These are phyloP conservation scores for Kazachstania taianensis DNA, from an alignment of 805 yeast genomes.

Conservation along the genomic window DNA sequence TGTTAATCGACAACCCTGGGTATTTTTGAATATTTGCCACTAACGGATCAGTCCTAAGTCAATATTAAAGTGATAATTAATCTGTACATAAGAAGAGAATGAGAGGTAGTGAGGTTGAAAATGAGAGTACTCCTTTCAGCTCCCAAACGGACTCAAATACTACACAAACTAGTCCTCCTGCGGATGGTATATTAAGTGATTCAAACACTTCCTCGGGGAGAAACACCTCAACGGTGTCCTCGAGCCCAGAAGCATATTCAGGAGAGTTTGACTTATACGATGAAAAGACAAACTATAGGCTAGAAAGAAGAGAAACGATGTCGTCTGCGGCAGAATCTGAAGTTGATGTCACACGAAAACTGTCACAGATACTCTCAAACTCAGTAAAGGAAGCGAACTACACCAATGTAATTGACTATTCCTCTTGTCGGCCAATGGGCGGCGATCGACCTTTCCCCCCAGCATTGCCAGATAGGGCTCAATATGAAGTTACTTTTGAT, in stretches of 20 bases:
- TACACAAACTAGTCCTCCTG: no score
- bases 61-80: no score
- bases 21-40: no score
- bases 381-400: conserved; percentile 3
- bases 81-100: no score
- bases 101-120: no score
- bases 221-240: no score
- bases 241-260: not conserved
- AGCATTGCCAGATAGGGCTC: conserved; percentile 41
- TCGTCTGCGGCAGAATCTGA: conserved; percentile 6
- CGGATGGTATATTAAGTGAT: no score
- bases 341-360: conserved; percentile 4
- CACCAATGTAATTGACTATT: conserved; percentile 6
- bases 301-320: not conserved
- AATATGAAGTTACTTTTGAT: conserved; percentile 60
- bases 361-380: conserved; percentile 6
- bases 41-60: no score
- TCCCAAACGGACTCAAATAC: no score
- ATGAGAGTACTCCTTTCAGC: no score
- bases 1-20: no score
- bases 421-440: conserved; percentile 42
- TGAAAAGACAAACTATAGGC: not conserved
- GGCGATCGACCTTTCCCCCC: conserved; percentile 57
- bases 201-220: no score
- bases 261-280: not conserved